Evolutionary conservation across 2,329 filamentous ascomycete genomes (phyloP), one percentile per base, ranked within the genome.

Genomic region (Phyllosticta paracitricarpa): DNA sequence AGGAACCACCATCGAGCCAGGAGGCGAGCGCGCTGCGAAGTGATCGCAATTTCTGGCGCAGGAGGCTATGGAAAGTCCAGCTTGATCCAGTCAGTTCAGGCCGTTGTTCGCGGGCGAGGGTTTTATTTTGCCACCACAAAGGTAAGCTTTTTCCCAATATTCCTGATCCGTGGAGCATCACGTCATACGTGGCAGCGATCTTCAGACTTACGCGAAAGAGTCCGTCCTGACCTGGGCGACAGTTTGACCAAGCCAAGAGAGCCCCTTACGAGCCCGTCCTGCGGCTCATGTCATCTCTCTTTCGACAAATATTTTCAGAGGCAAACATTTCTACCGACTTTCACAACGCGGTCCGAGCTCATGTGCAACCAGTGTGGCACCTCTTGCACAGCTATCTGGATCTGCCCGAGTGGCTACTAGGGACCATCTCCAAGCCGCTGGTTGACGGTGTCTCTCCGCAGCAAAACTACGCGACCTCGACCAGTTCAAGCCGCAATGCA

Each of bases 291-390:
- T 81, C 81, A 6, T 84, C 81, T 48, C 72, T 86, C 19, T 81
- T 87, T 61, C 79, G 84, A 26, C 84, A 87, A 64, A 85, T 86
- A 6, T 87, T 86, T 66, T 85, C 83, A 1, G 84, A 87, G 67
- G 79, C 81, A 40, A 83, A 87, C 69, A 81, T 87, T 17, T 78
- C 75, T 9, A 84, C 83, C 1, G 79, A 82, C 0, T 86, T 86
- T 63, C 84, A 87, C 66, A 79, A 83, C 62, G 81, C 78, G 63
- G 73, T 87, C 12, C 76, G 84, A 22, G 74, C 75, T 14, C 81
- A 81, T 54, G 74, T 86, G 4, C 77, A 78, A 55, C 81, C 82
- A 9, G 78, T 84, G 63, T 87, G 84, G 84, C 70, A 75, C 28
- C 75, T 81, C 5, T 72, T 87, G 28, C 80, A 84, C 65, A 75